Conservation (phyloP, 352 stramenopile species). For the Globisporangium cederbergense region DNA sequence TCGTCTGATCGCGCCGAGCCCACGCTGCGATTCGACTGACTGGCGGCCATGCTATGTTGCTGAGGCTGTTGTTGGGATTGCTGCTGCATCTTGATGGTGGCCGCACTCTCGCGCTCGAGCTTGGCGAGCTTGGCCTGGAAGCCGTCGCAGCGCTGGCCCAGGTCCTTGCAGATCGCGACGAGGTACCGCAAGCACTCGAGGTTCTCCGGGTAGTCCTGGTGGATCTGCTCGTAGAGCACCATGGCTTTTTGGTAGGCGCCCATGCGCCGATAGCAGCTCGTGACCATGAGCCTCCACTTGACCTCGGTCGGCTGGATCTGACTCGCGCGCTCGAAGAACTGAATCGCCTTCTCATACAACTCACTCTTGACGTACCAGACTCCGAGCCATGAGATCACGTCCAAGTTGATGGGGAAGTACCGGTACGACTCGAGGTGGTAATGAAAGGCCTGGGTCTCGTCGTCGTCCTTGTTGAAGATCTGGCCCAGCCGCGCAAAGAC, state of each 20-base stretch:
- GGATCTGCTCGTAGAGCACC: slow-evolving; percentile 93
- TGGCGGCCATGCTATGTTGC: slow-evolving; percentile 14
- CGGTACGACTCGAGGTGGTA: slow-evolving; percentile 95
- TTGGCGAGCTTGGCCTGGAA: slow-evolving; percentile 93
- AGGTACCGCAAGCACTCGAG: slow-evolving; percentile 91
- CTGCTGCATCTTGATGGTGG: slow-evolving; percentile 30
- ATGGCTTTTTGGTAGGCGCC: slow-evolving; percentile 91
- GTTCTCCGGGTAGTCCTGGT: slow-evolving; percentile 93
- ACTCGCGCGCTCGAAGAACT: slow-evolving; percentile 94
- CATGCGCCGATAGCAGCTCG: slow-evolving; percentile 94
- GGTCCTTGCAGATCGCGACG: slow-evolving; percentile 93
- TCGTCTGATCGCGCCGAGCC: slow-evolving; percentile 29
- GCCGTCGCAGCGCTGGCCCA: slow-evolving; percentile 88
- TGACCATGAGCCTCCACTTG: slow-evolving; percentile 97
- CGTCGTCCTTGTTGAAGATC: slow-evolving; percentile 93
- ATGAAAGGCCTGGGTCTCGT: slow-evolving; percentile 94
- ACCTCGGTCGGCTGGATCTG: slow-evolving; percentile 94
- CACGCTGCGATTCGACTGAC: slow-evolving; percentile 18
- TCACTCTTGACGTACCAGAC: slow-evolving; percentile 97
- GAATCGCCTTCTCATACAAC: slow-evolving; percentile 95
- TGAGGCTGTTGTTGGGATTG: slow-evolving; percentile 26
- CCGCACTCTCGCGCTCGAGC: slow-evolving; percentile 63
- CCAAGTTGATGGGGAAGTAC: slow-evolving; percentile 94
- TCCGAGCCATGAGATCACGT: slow-evolving; percentile 96
- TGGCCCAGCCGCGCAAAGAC: slow-evolving; percentile 90